A percentile compares a stretch with the other conserved stretches of the same genome.
Evolutionary conservation across 768 basidiomycete genomes (phyloP).

Genomic region (Suillus cothurnatus): DNA sequence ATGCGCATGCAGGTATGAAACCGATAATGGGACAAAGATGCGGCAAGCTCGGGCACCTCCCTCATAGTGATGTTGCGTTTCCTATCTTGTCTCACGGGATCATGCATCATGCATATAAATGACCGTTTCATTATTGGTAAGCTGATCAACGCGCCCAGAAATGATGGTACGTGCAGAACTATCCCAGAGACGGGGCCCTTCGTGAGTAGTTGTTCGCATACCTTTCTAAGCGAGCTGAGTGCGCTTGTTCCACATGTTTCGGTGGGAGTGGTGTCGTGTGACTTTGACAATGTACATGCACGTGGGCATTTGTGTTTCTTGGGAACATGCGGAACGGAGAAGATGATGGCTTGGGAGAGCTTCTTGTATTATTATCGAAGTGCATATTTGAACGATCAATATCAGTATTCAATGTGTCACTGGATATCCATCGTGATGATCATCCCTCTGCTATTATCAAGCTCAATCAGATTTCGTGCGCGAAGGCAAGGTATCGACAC

Average conservation of each 20-base stretch:
- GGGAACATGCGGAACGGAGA: neutral
- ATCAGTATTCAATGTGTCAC: neutral
- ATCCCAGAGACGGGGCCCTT: neutral
- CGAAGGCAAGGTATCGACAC: neutral
- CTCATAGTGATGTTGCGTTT: neutral
- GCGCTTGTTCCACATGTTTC: neutral
- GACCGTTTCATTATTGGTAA: neutral
- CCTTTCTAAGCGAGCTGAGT: neutral
- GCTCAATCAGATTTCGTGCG: neutral
- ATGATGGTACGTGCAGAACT: neutral
- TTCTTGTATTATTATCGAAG: slow-evolving; percentile 2
- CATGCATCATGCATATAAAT: neutral
- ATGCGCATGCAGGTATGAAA: neutral
- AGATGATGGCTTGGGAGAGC: neutral
- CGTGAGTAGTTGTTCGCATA: neutral
- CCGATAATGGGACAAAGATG: neutral
- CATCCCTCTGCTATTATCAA: neutral
- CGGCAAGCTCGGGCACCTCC: neutral
- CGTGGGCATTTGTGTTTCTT: neutral
- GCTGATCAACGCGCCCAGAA: neutral
- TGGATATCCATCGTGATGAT: neutral
- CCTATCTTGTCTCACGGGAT: neutral
- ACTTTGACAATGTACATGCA: neutral
- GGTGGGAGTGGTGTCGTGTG: neutral
- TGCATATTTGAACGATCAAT: neutral